Percentiles rank a stretch among this genome's conserved stretches.
Conservation (phyloP, 805 yeast genomes). For the Wickerhamiella kurtzmanii region DNA sequence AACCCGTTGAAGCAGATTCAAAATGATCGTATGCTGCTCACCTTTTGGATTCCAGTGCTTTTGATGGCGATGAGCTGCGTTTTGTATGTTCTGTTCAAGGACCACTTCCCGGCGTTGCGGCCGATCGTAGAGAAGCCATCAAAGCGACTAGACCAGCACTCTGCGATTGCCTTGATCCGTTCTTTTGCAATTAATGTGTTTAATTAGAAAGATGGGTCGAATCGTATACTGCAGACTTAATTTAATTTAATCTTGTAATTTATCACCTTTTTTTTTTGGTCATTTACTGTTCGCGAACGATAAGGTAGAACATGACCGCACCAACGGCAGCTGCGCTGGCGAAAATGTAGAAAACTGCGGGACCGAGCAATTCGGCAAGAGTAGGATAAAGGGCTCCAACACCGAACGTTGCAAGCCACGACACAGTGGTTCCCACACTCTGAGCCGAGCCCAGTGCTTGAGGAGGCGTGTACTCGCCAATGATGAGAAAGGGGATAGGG, state of each 20-base stretch:
- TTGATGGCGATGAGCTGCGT: conserved; percentile 22
- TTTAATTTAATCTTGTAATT: too few relatives aligned
- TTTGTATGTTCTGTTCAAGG: not conserved
- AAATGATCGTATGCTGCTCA: conserved; percentile 72
- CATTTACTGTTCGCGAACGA: too few relatives aligned
- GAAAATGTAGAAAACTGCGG: conserved; percentile 64
- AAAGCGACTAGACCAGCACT: not conserved
- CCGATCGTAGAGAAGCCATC: not conserved
- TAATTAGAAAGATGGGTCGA: too few relatives aligned
- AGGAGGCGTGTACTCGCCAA: conserved; percentile 76
- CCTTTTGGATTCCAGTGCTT: conserved; percentile 83
- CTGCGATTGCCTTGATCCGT: not conserved
- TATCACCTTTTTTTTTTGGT: too few relatives aligned
- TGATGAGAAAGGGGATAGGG: conserved; percentile 83
- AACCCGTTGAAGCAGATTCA: conserved; percentile 32
- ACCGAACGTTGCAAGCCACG: conserved; percentile 80
- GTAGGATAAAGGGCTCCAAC: conserved; percentile 68
- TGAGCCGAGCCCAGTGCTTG: conserved; percentile 79
- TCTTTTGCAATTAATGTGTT: not conserved
- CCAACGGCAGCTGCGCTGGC: conserved; percentile 7
- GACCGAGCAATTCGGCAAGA: conserved; percentile 51
- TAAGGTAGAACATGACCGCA: not conserved
- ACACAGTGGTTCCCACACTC: conserved; percentile 79
- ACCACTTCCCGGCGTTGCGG: not conserved
- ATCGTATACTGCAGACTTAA: too few relatives aligned